Evolutionary conservation across 1,284 basidiomycete genomes (phyloP).

Genomic region (Trametes versicolor): DNA sequence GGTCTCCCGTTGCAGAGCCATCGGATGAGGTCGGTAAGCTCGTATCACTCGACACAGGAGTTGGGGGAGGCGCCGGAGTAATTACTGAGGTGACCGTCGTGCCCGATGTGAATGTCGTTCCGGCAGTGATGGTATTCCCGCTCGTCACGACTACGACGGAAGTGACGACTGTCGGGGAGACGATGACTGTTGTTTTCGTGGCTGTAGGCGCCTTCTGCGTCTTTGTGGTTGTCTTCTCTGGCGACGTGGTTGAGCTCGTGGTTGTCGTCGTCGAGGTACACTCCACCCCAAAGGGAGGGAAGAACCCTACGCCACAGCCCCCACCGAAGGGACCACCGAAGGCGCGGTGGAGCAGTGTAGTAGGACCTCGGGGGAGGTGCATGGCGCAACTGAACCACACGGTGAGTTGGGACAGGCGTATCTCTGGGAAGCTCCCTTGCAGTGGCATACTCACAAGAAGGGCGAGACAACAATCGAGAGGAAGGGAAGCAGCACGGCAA

Average conservation of each 20-base stretch:
- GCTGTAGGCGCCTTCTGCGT: neutral
- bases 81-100: slow-evolving; percentile 9
- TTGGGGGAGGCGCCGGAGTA: neutral
- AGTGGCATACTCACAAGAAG: neutral
- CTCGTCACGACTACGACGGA: slow-evolving; percentile 16
- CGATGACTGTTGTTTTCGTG: slow-evolving; percentile 15
- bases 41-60: neutral
- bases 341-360: neutral
- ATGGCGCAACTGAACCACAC: neutral
- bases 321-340: slow-evolving; percentile 13
- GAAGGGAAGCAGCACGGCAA: neutral
- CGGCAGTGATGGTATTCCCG: slow-evolving; percentile 12
- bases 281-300: slow-evolving; percentile 7
- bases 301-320: neutral
- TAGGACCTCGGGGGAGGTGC: neutral
- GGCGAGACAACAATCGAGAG: neutral
- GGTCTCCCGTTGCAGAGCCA: neutral
- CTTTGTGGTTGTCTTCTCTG: slow-evolving; percentile 6
- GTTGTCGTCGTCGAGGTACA: neutral
- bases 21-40: neutral
- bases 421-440: neutral
- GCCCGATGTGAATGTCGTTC: slow-evolving; percentile 13
- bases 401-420: too few species aligned
- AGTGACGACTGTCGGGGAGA: slow-evolving; percentile 21
- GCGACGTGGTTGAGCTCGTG: neutral